Evolutionary conservation across 1,139 yeast species (phyloP).

Genomic region (Scheffersomyces lignicola): DNA sequence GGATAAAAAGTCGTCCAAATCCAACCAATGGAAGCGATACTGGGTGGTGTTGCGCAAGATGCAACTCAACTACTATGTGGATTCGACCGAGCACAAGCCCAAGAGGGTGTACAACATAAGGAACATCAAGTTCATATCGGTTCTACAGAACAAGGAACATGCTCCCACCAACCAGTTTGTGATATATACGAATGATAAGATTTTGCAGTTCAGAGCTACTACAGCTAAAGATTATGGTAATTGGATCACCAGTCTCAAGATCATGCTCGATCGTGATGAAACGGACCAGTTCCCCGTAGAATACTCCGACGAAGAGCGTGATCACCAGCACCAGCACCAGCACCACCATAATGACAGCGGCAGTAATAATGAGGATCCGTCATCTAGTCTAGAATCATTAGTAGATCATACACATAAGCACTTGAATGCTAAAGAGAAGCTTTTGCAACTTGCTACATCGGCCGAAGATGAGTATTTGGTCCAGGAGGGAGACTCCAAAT

Average conservation of each 20-base stretch:
- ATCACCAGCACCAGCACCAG: slow-evolving; percentile 5
- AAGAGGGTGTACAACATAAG: slow-evolving; percentile 38
- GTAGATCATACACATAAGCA: background rate
- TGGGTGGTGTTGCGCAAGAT: slow-evolving; percentile 62
- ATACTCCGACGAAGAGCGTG: slow-evolving; percentile 4
- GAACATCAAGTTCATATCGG: slow-evolving; percentile 13
- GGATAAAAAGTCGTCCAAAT: slow-evolving; percentile 22
- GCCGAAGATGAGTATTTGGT: slow-evolving; percentile 1
- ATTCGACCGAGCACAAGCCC: slow-evolving; percentile 57
- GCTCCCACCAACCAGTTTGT: slow-evolving; percentile 42
- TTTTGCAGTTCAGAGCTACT: slow-evolving; percentile 43
- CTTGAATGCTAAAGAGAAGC: background rate
- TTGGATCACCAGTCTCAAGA: slow-evolving; percentile 42
- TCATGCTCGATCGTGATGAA: slow-evolving; percentile 18
- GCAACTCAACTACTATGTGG: slow-evolving; percentile 60
- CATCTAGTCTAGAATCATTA: background rate
- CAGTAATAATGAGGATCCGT: background rate
- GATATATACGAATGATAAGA: slow-evolving; percentile 38
- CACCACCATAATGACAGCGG: background rate
- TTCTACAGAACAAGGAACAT: background rate
- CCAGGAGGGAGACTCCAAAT: background rate
- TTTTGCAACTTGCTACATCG: no score
- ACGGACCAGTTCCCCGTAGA: background rate
- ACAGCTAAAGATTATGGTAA: slow-evolving; percentile 30
- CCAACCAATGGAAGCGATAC: slow-evolving; percentile 45